A percentile compares a stretch with the other conserved stretches of the same genome.
Conservation (phyloP, 495 filamentous ascomycete genomes). For the Bacidia rubella region DNA sequence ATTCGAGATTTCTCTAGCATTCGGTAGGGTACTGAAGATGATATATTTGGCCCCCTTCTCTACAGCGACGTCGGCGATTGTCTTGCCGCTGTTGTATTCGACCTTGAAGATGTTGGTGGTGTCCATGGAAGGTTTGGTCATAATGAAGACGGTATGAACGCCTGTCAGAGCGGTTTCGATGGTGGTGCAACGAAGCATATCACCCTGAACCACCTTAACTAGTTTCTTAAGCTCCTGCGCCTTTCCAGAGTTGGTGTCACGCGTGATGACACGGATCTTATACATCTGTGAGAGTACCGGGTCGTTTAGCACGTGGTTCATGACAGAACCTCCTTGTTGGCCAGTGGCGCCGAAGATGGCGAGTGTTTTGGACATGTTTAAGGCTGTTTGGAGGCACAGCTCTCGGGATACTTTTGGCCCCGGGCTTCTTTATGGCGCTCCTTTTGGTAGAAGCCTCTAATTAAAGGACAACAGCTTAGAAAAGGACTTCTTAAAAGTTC, state of each 20-base stretch:
- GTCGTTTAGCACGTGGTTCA: slow-evolving; percentile 36
- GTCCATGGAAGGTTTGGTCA: slow-evolving; percentile 29
- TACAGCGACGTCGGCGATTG: slow-evolving; percentile 33
- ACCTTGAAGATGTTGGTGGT: slow-evolving; percentile 13
- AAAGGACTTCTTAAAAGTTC: too few relatives aligned
- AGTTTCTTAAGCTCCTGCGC: slow-evolving; percentile 20
- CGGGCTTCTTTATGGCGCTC: too few relatives aligned
- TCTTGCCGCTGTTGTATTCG: slow-evolving; percentile 22
- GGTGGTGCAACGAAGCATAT: slow-evolving; percentile 25
- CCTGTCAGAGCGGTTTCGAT: slow-evolving; percentile 30
- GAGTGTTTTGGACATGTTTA: slow-evolving; percentile 34
- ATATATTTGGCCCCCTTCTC: slow-evolving; percentile 31
- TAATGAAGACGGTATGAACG: slow-evolving; percentile 35
- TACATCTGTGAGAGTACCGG: slow-evolving; percentile 34
- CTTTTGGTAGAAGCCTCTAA: too few relatives aligned
- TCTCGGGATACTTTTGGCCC: too few relatives aligned
- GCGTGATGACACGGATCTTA: slow-evolving; percentile 41
- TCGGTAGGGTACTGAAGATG: slow-evolving; percentile 37
- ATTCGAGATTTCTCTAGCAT: slow-evolving; percentile 22
- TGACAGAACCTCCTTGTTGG: slow-evolving; percentile 45
- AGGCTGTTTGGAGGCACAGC: too few relatives aligned
- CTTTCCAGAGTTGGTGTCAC: slow-evolving; percentile 21
- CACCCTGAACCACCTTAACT: slow-evolving; percentile 23
- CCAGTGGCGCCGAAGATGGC: slow-evolving; percentile 52
- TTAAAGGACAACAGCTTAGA: too few relatives aligned